These are phyloP conservation scores for Fusarium concolor DNA, from an alignment of 2,329 filamentous ascomycete genomes.

Conservation along the genomic window DNA sequence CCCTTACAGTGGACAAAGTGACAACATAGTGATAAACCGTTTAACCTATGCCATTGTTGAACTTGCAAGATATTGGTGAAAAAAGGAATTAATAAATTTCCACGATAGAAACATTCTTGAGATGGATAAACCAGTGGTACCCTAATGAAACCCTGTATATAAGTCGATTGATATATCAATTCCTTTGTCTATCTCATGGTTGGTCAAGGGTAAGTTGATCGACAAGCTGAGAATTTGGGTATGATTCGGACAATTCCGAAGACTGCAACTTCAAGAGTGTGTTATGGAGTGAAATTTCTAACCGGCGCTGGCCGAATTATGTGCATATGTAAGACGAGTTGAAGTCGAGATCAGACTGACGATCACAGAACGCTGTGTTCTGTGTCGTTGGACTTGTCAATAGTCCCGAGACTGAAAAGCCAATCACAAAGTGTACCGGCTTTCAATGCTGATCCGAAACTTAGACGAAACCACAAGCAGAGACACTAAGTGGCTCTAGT, in stretches of 20 bases:
- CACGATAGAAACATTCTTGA: neutral
- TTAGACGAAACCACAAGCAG: conserved; percentile 17
- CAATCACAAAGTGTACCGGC: conserved; percentile 21
- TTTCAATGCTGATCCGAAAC: conserved; percentile 16
- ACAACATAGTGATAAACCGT: neutral
- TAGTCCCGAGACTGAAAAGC: neutral
- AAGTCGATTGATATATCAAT: neutral
- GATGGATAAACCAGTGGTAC: neutral
- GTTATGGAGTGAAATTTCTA: neutral
- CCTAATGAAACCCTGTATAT: neutral
- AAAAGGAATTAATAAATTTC: neutral
- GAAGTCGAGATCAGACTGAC: conserved; percentile 1
- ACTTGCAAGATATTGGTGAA: neutral
- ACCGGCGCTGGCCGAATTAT: neutral
- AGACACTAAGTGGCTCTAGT: conserved; percentile 18
- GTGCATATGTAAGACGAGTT: neutral
- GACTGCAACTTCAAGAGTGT: neutral
- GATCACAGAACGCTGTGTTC: conserved; percentile 10
- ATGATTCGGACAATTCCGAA: conserved; percentile 16
- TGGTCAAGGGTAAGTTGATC: conserved; percentile 15
- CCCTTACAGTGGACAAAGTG: neutral
- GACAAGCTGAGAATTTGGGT: neutral
- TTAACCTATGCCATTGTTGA: neutral
- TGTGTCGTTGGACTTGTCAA: conserved; percentile 14
- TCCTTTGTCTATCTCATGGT: neutral